Conservation (phyloP, 2,329 filamentous ascomycete genomes). For the Trichoderma oligosporum region DNA sequence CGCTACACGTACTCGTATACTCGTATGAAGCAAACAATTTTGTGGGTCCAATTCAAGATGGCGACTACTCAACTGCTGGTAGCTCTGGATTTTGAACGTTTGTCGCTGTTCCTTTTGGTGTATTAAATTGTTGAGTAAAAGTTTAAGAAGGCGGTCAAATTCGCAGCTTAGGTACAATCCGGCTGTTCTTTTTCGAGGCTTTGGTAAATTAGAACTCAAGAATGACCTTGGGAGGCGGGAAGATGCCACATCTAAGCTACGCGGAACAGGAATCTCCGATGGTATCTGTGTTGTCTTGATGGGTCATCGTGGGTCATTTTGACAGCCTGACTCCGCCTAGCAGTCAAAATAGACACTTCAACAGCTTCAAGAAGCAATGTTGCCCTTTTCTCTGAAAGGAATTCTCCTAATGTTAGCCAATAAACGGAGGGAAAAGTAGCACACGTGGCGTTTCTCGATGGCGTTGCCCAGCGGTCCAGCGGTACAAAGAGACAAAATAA, state of each 20-base stretch:
- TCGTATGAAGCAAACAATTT: background rate
- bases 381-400: background rate
- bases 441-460: background rate
- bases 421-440: background rate
- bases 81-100: background rate
- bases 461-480: too few relatives aligned
- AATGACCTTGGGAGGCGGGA: background rate
- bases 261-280: slow-evolving; percentile 6
- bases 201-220: background rate
- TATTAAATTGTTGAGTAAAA: too few relatives aligned
- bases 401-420: background rate
- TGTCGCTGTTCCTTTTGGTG: background rate
- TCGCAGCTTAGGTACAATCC: too few relatives aligned
- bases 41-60: background rate
- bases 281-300: background rate
- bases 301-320: background rate
- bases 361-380: background rate
- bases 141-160: too few relatives aligned
- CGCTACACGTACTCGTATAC: too few relatives aligned
- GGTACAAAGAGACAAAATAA: too few relatives aligned
- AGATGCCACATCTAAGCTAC: background rate
- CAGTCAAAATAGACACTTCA: background rate
- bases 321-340: background rate
- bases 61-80: background rate
- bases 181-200: too few relatives aligned